These are phyloP conservation scores for Conticribra weissflogii DNA, from an alignment of 108 stramenopile genomes.

Conservation along the genomic window DNA sequence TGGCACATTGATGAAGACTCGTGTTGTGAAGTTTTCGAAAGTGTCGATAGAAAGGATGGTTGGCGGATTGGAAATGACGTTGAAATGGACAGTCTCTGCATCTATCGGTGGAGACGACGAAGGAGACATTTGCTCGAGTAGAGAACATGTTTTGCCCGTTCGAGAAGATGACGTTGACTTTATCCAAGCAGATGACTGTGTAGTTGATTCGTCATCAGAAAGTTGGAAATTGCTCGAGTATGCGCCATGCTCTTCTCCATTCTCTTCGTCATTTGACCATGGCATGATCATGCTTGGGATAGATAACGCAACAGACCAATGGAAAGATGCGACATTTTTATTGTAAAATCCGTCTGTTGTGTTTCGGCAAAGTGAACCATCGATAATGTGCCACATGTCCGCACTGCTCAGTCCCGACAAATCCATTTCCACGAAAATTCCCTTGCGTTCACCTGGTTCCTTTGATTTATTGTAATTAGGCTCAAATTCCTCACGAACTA, in stretches of 20 bases:
- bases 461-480: too few relatives aligned
- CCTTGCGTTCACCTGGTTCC: too few relatives aligned
- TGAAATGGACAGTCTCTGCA: slow-evolving; percentile 17
- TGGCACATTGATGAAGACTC: slow-evolving; percentile 62
- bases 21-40: slow-evolving; percentile 62
- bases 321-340: too few relatives aligned
- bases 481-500: slow-evolving; percentile 1
- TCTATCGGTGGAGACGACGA: neutral
- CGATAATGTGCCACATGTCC: slow-evolving; percentile 8
- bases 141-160: slow-evolving; percentile 11
- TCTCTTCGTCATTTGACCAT: too few relatives aligned
- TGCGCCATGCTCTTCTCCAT: too few relatives aligned
- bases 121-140: neutral
- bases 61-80: slow-evolving; percentile 51
- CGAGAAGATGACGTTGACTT: slow-evolving; percentile 5
- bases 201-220: too few relatives aligned
- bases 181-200: too few relatives aligned
- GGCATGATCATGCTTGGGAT: too few relatives aligned
- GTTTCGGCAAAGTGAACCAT: neutral
- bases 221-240: too few relatives aligned
- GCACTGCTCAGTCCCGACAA: slow-evolving; percentile 20
- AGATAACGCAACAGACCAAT: too few relatives aligned
- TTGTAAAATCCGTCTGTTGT: too few relatives aligned
- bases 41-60: slow-evolving; percentile 54
- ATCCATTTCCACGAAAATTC: slow-evolving; percentile 7